Base-by-base conservation (phyloP, 768 basidiomycete genomes). In the Termitomyces heimii region DNA sequence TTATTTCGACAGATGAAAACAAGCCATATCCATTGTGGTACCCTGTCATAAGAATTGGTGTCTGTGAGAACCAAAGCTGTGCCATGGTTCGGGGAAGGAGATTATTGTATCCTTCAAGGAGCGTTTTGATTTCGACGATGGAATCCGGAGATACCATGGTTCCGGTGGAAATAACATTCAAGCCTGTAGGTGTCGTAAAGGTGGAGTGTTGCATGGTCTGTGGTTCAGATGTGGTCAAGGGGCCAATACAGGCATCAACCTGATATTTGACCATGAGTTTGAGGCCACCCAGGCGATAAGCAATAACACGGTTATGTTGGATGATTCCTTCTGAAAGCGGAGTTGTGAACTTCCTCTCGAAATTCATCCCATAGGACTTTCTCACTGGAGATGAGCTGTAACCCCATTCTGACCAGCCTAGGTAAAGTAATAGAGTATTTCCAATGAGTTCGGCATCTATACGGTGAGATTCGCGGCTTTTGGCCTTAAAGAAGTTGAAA, bases 191-290 rank as follows among this genome's bases (percentile, higher is more conserved):
- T 13, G 61, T 54, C 16, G 48, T 58, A 29, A 37, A 49, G n/a
- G 42, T 39, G n/a, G 53, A 22, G 10, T 1, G 26, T 8, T 31
- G 59, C 9, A 18, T 29, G 40, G 13, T 29, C 12, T 37, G 29
- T 14, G 42, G 26, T 39, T 32, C 22, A 14, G 34, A 12, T 18
- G 18, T 22, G 10, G 43, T n/a, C n/a, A 42, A 12, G 28, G 53
- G 18, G 31, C 26, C 29, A 3, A 70, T 43, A 53, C 66, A 68
- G 42, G 67, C 69, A 28, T 71, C 69, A n/a, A 65, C 66, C 50
- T 69, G 68, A 50, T 66, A 71, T 50, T 64, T 61, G 31, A 67
- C 65, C 56, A 70, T 67, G 63, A 70, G 62, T 46, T 65, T 68
- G 28, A 71, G 60, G 24, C 62, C 60, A 14, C 62, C 67, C 37